Base-by-base conservation (phyloP, 495 filamentous ascomycete genomes). In the Penicillium goetzii region DNA sequence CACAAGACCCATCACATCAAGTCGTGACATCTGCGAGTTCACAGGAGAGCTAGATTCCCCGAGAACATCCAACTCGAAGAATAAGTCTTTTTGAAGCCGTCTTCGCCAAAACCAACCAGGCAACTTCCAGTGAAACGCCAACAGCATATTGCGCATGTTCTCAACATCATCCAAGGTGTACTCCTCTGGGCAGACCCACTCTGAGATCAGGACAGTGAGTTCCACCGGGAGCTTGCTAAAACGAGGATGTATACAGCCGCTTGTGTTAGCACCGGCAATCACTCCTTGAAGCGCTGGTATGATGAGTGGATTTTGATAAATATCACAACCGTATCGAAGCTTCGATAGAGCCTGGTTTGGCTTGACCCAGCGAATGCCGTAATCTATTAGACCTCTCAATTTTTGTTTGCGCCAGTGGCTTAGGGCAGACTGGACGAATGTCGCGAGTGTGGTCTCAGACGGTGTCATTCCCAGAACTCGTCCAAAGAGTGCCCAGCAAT, bases 51-150 rank as follows among this genome's bases (percentile, higher is more conserved):
- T 50, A 28, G 28, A 32, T 7, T n/a, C 38, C 17, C 15, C 36
- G 15, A 54, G 30, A 30, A 30, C 21, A 54, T 54, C 34, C 9
- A 65, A 58, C 43, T 65, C 58, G 34, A 61, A 45, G 30, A 65
- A 61, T 14, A 61, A 26, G 38, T 45, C 17, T 54, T 58, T 36
- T 17, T 38, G 23, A 4, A 61, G 30, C 30, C 58, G 25, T n/a
- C 8, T 30, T 53, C 43, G 63, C 63, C 58, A 61, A 36, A 65
- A 58, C 43, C 63, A 58, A 40, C 28, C 47, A 19, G 58, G 63
- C 10, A 61, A 38, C n/a, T 57, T 11, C 63, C 58, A 65, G 14
- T 41, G 41, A 47, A 65, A 61, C 25, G 12, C 53, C 8, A 54
- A 47, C 7, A 65, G 58, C 53, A 58, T 58, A 58, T 61, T 61